Evolutionary conservation across 176 grass and related monocot genomes (phyloP), one percentile per base, ranked within the genome.

Genomic region (Raddia guianensis): DNA sequence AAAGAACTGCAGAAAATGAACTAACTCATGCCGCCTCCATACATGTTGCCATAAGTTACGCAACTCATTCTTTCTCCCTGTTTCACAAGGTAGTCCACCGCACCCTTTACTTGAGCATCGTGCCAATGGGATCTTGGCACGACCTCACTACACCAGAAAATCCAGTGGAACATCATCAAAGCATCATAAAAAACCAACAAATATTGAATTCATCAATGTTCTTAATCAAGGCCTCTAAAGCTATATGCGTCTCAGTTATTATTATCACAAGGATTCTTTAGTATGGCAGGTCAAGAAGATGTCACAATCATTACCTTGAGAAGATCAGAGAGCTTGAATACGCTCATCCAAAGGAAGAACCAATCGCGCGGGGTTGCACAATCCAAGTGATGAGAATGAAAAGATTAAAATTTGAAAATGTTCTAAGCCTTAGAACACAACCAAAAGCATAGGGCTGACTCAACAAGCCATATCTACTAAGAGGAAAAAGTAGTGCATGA

Each of bases 41-140:
- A 99, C 96, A 82, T 99, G 96, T 80, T 99, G 96, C 92, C 96
- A 99, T 66, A 99, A 91, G 86, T 95, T 99, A 32, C 86, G 77
- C 66, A 95, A 47, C 76, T 99, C 96, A 65, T 99, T 99, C 92
- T 90, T 99, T 79, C 92, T 89, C 48, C 93, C 82, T 12, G 96
- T 76, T 99, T 99, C 53, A 99, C 92, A 58, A 99, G 85, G 82
- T 95, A 99, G 83, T 99, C 96, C 32, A 82, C 92, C 0, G 96
- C 96, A 19, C 96, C 96, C 60, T 93, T 99, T 16, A 99, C 69
- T 95, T 99, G 27, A 99, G 90, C 52, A 99, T 90, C 12, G 92
- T 88, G 32, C 92, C 89, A 82, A 99, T 93, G 16, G 96, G 91
- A 95, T 99, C 96, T 86, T 93, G 92, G 42, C 84, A 89, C 0